Evolutionary conservation across 805 yeast species (phyloP), one percentile per base, ranked within the genome.

Genomic region (Saccharomycopsis malanga): DNA sequence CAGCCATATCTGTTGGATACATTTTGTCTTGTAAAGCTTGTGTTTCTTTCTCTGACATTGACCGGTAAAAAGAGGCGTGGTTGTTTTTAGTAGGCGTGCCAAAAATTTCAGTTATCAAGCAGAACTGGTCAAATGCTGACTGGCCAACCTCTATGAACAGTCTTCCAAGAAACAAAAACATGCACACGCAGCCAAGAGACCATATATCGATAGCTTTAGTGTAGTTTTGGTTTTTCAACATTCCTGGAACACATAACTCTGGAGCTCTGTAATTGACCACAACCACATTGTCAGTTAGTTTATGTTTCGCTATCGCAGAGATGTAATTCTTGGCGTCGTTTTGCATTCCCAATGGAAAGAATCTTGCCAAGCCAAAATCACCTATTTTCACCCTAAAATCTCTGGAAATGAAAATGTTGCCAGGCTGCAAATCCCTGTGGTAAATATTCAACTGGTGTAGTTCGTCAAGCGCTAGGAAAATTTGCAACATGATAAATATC

Each of bases 191-290:
- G 59, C 98, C 97, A 59, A 95, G 83, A 0, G 94, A 83, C 98
- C 98, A 89, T 47, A 89, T 96, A 63, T 89, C 98, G 10, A 44
- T 21, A 39, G 89, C 96, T 65, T 89, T 96, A 2, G 97, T 97
- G 44, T 25, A 38, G 12, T 29, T 4, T 96, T 96, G 2, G 96
- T 96, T 57, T 88, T n/a, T n/a, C n/a, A n/a, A n/a, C n/a, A n/a
- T n/a, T n/a, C n/a, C n/a, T n/a, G n/a, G n/a, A n/a, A n/a, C n/a
- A n/a, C n/a, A n/a, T n/a, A 89, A 45, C 64, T 89, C 97, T 1
- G 98, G 97, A 0, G 98, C 97, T 3, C 97, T 15, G 30, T 27
- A 27, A 12, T 7, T 27, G 30, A 9, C 12, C 12, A 12, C 7
- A 27, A 12, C 7, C 10, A 12, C 30, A 27, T 27, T 27, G 30